A percentile compares a stretch with the other conserved stretches of the same genome.
Evolutionary conservation across 805 yeast genomes (phyloP).

Genomic region (Candida alai): DNA sequence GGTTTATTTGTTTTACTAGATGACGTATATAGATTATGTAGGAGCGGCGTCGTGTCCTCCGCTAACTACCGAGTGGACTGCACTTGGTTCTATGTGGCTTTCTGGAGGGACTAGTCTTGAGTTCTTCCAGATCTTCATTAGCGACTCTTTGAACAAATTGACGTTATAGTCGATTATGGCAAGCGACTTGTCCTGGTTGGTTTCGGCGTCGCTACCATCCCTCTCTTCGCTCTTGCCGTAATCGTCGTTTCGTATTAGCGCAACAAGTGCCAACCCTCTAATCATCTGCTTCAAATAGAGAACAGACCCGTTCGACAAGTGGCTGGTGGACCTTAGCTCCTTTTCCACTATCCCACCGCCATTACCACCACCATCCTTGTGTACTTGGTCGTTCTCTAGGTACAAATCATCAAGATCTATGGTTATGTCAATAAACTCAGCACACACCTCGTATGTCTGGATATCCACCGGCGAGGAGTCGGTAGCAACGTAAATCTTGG

Average conservation of each 20-base stretch:
- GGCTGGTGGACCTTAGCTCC: conserved; percentile 64
- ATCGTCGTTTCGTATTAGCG: conserved; percentile 69
- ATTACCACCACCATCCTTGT: too few relatives aligned
- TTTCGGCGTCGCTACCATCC: conserved; percentile 13
- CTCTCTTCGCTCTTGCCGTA: conserved; percentile 18
- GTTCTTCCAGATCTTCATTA: conserved; percentile 67
- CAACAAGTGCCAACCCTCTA: conserved; percentile 87
- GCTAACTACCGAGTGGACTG: too few relatives aligned
- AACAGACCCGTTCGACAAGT: conserved; percentile 77
- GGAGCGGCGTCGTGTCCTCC: too few relatives aligned
- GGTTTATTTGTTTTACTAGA: too few relatives aligned
- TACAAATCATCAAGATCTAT: conserved; percentile 80
- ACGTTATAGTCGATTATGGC: conserved; percentile 88
- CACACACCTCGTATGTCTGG: conserved; percentile 93
- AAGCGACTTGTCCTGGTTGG: conserved; percentile 32
- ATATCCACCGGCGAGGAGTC: conserved; percentile 95
- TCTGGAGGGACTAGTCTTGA: conserved; percentile 19
- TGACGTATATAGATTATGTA: too few relatives aligned
- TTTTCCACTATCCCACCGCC: conserved; percentile 10
- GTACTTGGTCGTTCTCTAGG: conserved; percentile 25
- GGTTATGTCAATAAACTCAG: conserved; percentile 93
- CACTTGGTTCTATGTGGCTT: too few relatives aligned
- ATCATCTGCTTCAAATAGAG: conserved; percentile 88
- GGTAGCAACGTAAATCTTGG: conserved; percentile 92
- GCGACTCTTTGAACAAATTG: conserved; percentile 68